These are phyloP conservation scores for Xylaria sp. DNA, from an alignment of 2,329 filamentous ascomycete species.

Conservation along the genomic window DNA sequence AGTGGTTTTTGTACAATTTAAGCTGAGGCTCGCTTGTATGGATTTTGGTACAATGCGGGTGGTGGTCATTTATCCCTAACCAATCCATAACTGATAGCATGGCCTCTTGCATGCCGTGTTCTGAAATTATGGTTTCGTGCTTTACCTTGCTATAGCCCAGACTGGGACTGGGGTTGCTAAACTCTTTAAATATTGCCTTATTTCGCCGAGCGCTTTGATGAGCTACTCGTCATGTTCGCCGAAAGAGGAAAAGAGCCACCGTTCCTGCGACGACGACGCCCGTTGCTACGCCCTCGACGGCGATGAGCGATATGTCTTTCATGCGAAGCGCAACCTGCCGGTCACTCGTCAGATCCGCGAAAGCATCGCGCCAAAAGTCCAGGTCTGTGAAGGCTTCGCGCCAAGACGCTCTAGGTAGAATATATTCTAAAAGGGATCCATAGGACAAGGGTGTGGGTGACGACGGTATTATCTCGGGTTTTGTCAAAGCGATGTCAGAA, in stretches of 20 bases:
- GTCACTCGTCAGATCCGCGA: constrained; percentile 69
- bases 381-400: constrained; percentile 50
- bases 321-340: constrained; percentile 67
- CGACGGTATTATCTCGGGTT: constrained; percentile 5
- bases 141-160: neutral
- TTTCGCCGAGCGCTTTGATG: no score
- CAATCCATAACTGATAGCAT: neutral
- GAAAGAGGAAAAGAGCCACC: constrained; percentile 49
- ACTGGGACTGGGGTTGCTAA: no score
- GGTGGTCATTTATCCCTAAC: constrained; percentile 2
- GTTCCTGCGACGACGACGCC: constrained; percentile 67
- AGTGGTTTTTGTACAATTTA: constrained; percentile 8
- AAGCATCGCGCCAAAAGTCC: constrained; percentile 53
- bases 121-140: neutral
- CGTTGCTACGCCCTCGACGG: constrained; percentile 68
- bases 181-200: no score
- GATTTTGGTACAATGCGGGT: constrained; percentile 4
- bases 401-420: constrained; percentile 43
- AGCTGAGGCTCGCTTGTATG: neutral
- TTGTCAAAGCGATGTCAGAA: constrained; percentile 15
- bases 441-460: neutral
- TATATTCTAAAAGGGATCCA: neutral
- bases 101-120: constrained; percentile 19
- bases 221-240: constrained; percentile 25
- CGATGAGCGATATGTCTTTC: constrained; percentile 72